A percentile compares a stretch with the other conserved stretches of the same genome.
phyloP scores from a whole-genome alignment of 2,329 filamentous ascomycete species.

The Botrytis aclada region DNA sequence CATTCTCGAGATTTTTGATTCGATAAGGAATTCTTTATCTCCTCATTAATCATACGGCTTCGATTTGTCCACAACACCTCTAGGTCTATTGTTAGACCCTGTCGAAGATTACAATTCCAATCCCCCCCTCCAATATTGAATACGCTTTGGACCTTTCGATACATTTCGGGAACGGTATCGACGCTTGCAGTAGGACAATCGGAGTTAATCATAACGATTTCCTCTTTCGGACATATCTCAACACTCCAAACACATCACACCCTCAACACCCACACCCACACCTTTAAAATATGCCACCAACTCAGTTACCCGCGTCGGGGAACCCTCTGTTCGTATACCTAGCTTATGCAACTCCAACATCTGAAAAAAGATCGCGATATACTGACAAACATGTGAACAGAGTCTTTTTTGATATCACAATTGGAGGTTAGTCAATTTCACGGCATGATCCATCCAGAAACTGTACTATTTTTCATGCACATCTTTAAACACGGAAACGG shows the following conservation, averaged over 20 bases:
- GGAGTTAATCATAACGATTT: not conserved
- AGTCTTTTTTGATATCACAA: slow-evolving; percentile 68
- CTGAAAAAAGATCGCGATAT: slow-evolving; percentile 22
- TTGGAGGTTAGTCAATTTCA: slow-evolving; percentile 60
- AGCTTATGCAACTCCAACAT: not conserved
- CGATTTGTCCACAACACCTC: not conserved
- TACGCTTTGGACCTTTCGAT: not conserved
- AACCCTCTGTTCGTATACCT: slow-evolving; percentile 43
- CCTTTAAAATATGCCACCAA: slow-evolving; percentile 38
- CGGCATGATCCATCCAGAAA: slow-evolving; percentile 5
- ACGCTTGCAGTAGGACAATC: not conserved
- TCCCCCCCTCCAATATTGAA: not conserved
- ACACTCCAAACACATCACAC: not conserved
- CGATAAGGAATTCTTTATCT: not conserved
- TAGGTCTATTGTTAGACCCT: not conserved
- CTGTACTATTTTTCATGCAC: not conserved
- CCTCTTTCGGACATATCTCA: not conserved
- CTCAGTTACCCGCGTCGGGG: slow-evolving; percentile 43
- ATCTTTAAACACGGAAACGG: not conserved
- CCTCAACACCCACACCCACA: not conserved
- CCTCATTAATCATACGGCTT: not conserved
- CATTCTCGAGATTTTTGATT: not conserved
- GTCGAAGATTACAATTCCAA: not conserved
- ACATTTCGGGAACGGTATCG: not conserved
- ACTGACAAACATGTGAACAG: slow-evolving; percentile 24